phyloP scores from a whole-genome alignment of 2,329 filamentous ascomycete genomes.

The Xylariales sp. region DNA sequence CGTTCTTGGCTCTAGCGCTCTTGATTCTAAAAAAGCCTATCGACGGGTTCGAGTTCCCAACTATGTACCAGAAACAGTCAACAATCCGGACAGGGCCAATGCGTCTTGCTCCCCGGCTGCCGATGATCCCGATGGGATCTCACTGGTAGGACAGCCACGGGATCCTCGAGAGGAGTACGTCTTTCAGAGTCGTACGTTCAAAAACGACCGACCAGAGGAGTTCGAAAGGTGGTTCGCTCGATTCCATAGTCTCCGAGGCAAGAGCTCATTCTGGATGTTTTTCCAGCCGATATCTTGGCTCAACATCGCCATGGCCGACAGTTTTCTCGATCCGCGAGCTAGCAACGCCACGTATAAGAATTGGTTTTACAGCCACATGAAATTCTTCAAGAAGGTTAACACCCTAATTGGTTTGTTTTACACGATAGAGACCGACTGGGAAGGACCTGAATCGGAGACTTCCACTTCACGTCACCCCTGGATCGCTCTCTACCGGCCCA shows the following conservation, averaged over 20 bases:
- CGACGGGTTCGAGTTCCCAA: conserved; percentile 28
- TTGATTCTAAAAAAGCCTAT: conserved; percentile 19
- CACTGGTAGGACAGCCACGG: no score
- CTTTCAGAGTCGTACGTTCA: conserved; percentile 12
- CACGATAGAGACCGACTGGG: conserved; percentile 36
- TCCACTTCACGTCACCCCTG: conserved; percentile 40
- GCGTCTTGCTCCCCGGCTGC: background rate
- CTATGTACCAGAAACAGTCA: conserved; percentile 29
- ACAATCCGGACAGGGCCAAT: conserved; percentile 27
- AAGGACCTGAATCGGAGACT: conserved; percentile 15
- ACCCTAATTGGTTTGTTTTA: conserved; percentile 46
- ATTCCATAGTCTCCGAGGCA: background rate
- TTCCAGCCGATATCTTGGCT: conserved; percentile 35
- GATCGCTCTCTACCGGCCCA: conserved; percentile 43
- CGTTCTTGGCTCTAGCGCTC: conserved; percentile 44
- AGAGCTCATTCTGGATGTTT: conserved; percentile 26
- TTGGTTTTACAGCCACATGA: conserved; percentile 27
- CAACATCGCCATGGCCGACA: conserved; percentile 33
- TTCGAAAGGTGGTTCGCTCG: conserved; percentile 10
- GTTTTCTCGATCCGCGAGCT: conserved; percentile 17
- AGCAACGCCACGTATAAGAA: conserved; percentile 24
- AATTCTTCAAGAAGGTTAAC: conserved; percentile 17
- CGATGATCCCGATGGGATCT: no score
- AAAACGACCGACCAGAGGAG: conserved; percentile 11
- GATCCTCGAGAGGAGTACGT: no score